Evolutionary conservation across 2,329 filamentous ascomycete species (phyloP).

Genomic region (Teratosphaeriaceae sp.): DNA sequence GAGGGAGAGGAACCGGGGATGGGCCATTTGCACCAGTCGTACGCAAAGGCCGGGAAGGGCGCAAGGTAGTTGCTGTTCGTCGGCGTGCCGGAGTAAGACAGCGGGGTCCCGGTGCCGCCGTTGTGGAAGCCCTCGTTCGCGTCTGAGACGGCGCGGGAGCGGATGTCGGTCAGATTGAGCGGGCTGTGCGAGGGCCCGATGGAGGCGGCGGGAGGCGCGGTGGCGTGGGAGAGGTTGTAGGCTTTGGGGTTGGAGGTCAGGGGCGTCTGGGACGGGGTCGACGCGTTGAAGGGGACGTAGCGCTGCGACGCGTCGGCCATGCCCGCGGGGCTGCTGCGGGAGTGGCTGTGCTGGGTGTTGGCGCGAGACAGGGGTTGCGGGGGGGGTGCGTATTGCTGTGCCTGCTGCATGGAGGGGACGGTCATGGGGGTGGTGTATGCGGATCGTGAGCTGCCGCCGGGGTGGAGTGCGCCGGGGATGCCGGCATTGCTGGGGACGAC

Average conservation of each 20-base stretch:
- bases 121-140: constrained; percentile 61
- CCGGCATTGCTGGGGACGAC: constrained; percentile 22
- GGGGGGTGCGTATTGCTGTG: constrained; percentile 51
- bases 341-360: constrained; percentile 64
- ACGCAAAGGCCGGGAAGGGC: constrained; percentile 92
- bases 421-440: constrained; percentile 52
- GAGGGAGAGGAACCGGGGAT: constrained; percentile 57
- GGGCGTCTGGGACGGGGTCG: constrained; percentile 54
- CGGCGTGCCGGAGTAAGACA: constrained; percentile 60
- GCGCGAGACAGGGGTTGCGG: constrained; percentile 54
- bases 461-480: constrained; percentile 57
- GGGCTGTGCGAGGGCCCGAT: constrained; percentile 70
- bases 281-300: constrained; percentile 56
- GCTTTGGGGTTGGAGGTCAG: constrained; percentile 34
- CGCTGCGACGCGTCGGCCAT: constrained; percentile 40
- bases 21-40: constrained; percentile 99
- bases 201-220: constrained; percentile 45
- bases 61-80: constrained; percentile 88
- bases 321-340: constrained; percentile 72
- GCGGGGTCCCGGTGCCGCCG: constrained; percentile 46
- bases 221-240: constrained; percentile 52
- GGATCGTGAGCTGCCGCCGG: constrained; percentile 45
- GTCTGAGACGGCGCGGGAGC: constrained; percentile 75
- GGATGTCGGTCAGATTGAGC: constrained; percentile 84
- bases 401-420: constrained; percentile 49